Base-by-base conservation (phyloP, 306 rosid genomes). In the Rubus idaeus region DNA sequence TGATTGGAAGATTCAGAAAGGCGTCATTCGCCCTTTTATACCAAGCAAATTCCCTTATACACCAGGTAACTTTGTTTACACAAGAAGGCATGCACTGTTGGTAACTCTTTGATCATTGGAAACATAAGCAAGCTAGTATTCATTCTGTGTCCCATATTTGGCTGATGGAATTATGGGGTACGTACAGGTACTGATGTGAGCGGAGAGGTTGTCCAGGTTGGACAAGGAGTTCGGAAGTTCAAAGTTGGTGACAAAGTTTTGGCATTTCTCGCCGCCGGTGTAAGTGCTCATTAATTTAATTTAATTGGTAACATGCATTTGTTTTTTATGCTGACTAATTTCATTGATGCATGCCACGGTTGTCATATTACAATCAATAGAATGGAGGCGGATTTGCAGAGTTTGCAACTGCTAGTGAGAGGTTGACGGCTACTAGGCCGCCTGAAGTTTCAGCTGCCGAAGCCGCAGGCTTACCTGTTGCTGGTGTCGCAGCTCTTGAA, bases 1-100 rank as follows among this genome's bases (percentile, higher is more conserved):
- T 56, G 95, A 90, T 84, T 92, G 97, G 95, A 92, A 90, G 84
- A 84, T 90, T 81, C 97, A 92, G 81, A 87, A 78, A 68, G 96
- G 96, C 68, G 0, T 21, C 42, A 49, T 81, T 2, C 83, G 91
- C 35, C 81, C 88, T 77, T 16, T 90, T 50, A 0, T 84, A 1
- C 97, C 95, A 35, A 45, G 82, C 70, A 63, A 58, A 6, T 83
- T 92, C 66, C 96, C 97, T 49, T 80, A 88, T 45, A 76, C 80
- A 53, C 97, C 97, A 4, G 84, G 94, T 89, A 85, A 30, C 1
- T 30, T 30, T 30, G 50, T 73, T 41, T 9, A 42, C 35, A 30
- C 35, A 30, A 30, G 35, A 30, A 30, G 35, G 35, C 35, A 30
- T 1, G 35, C 8, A 0, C 46, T 42, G 46, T 42, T 42, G 5